Base-by-base conservation (phyloP, 2,329 filamentous ascomycete genomes). In the Venturia asperata region DNA sequence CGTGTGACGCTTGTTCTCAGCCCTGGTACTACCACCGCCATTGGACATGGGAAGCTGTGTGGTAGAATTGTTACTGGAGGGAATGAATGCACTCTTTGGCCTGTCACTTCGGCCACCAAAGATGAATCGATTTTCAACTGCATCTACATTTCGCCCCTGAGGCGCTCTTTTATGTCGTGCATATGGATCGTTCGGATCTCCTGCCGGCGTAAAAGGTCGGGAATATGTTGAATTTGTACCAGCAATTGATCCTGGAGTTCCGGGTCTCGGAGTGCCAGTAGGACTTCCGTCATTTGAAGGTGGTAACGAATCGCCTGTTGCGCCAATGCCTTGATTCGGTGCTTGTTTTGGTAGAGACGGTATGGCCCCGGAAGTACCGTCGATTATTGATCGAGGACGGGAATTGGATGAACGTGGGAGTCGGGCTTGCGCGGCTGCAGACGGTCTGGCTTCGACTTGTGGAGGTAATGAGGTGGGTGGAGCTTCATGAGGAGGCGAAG, bases 171-270 rank as follows among this genome's bases (percentile, higher is more conserved):
- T 92, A 70, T 85, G 87, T 67, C 91, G 89, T n/a, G 91, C 87
- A 72, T 96, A 96, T 0, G 92, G 91, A 70, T 96, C 91, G 72
- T 96, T 89, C 62, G 80, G 82, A 66, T 95, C 91, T 34, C 89
- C 91, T 21, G 85, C 83, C 4, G 91, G 91, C 1, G 90, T 92
- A 68, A 90, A 88, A 0, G 91, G 88, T 67, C 90, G 85, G 34
- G 87, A 86, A 70, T 88, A 90, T 69, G 81, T 84, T 67, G 85
- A 80, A 42, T 85, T 83, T 7, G 87, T 85, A 24, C 84, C 76
- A 70, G 76, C 83, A n/a, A 77, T 75, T 11, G 81, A 79, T 62
- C 76, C 75, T 45, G 77, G 76, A 34, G 73, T 73, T 61, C 76
- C 74, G 15, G 73, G 72, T 41, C 80, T 81, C 64, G 78, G 78